These are phyloP conservation scores for Chimonanthus salicifolius DNA, from an alignment of 164 flowering plant genomes.

Conservation along the genomic window DNA sequence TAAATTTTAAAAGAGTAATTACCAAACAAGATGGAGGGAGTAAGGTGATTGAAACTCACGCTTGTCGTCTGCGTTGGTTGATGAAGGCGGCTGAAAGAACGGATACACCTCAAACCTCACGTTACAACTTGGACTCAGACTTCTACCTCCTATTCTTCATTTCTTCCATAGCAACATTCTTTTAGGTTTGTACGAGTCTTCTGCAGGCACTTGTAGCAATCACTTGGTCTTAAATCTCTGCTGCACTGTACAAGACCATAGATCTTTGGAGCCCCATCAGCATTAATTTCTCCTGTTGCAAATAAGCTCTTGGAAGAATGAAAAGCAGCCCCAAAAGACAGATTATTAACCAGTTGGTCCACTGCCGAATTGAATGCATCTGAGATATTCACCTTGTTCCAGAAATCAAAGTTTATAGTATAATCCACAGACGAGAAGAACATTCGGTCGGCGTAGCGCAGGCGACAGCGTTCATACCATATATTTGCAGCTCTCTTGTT, in stretches of 20 bases:
- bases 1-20: background rate
- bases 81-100: constrained; percentile 10
- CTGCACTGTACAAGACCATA: constrained; percentile 35
- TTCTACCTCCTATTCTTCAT: constrained; percentile 22
- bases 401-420: background rate
- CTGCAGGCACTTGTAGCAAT: constrained; percentile 25
- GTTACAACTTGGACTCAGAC: constrained; percentile 25
- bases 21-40: background rate
- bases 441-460: constrained; percentile 7
- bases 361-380: background rate
- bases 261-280: background rate
- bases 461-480: constrained; percentile 11
- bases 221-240: constrained; percentile 21
- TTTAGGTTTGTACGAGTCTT: background rate
- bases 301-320: background rate
- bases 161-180: constrained; percentile 14
- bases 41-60: background rate
- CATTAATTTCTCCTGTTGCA: background rate
- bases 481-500: background rate
- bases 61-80: background rate
- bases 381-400: background rate
- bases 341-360: background rate
- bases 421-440: background rate
- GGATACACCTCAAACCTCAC: constrained; percentile 28
- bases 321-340: background rate